Base-by-base conservation (phyloP, 139 green algal species). In the Chlorella sp. region DNA sequence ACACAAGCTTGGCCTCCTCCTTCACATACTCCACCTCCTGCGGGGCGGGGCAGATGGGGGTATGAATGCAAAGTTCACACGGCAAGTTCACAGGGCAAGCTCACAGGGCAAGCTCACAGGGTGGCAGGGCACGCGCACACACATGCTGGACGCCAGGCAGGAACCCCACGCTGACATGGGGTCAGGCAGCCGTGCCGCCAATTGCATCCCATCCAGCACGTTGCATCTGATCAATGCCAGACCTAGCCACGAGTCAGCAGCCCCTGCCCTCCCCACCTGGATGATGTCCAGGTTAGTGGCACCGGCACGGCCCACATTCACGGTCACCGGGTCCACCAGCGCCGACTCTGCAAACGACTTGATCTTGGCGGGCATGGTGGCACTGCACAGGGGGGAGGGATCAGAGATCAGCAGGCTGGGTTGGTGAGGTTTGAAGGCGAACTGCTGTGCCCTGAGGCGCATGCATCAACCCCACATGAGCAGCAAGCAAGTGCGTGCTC, bases 1-100 rank as follows among this genome's bases (percentile, higher is more conserved):
- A 97, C 28, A 91, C 87, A 73, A 99, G 94, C 92, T 99, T 99
- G 71, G 93, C 93, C 88, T 99, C 98, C 44, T 98, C 91, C 90
- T 99, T 99, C 16, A 99, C 97, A 76, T 99, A 99, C 91, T 99
- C 97, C 64, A 99, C 96, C 91, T 99, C 97, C 93, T 96, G 91
- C 81, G 17, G 74, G 4, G 70, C 18, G 34, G 23, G 21, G 20
- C 38, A 36, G 36, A 20, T 7, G 11, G 44, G 13, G 28, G 32
- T 26, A 25, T 6, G 9, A n/a, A 5, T 4, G 4, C 13, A 16
- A 9, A 73, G 69, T 17, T 6, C 20, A 38, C 9, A 30, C 16
- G 60, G 60, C 60, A 30, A 23, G 26, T 32, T 23, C 2, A 2
- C 23, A 32, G 30, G 60, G 2, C 5, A 2, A 30, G 23, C 23